Evolutionary conservation across 2,329 filamentous ascomycete species (phyloP).

Genomic region (Zalaria sp.): DNA sequence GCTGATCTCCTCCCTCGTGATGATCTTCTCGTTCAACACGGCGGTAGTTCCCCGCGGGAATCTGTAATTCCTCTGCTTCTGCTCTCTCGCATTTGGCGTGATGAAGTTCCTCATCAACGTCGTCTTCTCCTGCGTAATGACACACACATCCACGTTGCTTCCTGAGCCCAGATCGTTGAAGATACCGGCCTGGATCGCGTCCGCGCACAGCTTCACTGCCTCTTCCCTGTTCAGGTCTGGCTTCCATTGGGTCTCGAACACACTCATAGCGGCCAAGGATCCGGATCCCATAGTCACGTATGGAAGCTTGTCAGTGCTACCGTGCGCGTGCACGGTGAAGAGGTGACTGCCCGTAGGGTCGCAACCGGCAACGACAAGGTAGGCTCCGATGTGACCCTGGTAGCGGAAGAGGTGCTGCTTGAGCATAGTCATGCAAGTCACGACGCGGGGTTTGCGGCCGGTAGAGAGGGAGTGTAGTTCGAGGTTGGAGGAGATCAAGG

Average conservation of each 20-base stretch:
- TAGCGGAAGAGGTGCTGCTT: constrained; percentile 99
- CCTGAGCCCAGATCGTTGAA: constrained; percentile 97
- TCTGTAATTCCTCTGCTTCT: constrained; percentile 87
- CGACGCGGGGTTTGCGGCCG: constrained; percentile 89
- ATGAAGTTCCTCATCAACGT: constrained; percentile 86
- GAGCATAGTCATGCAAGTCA: constrained; percentile 98
- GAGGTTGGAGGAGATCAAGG: constrained; percentile 95
- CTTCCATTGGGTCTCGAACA: constrained; percentile 97
- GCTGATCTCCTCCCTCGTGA: constrained; percentile 83
- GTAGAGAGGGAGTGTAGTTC: constrained; percentile 95
- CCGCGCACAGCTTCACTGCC: constrained; percentile 66
- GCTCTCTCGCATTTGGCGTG: constrained; percentile 77
- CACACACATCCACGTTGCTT: constrained; percentile 91
- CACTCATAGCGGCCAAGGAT: constrained; percentile 89
- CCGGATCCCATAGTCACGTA: constrained; percentile 99
- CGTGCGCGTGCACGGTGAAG: constrained; percentile 97
- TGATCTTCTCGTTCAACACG: constrained; percentile 89
- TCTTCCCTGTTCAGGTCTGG: constrained; percentile 59
- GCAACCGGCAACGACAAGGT: constrained; percentile 91
- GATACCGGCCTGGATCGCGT: constrained; percentile 91
- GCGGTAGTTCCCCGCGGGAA: constrained; percentile 90
- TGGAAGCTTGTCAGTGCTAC: constrained; percentile 93
- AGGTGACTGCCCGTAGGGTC: constrained; percentile 91
- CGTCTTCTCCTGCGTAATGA: constrained; percentile 93
- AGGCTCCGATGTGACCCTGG: constrained; percentile 95